Evolutionary conservation across 495 filamentous ascomycete genomes (phyloP).

Genomic region (Pseudotulostoma volvatum): DNA sequence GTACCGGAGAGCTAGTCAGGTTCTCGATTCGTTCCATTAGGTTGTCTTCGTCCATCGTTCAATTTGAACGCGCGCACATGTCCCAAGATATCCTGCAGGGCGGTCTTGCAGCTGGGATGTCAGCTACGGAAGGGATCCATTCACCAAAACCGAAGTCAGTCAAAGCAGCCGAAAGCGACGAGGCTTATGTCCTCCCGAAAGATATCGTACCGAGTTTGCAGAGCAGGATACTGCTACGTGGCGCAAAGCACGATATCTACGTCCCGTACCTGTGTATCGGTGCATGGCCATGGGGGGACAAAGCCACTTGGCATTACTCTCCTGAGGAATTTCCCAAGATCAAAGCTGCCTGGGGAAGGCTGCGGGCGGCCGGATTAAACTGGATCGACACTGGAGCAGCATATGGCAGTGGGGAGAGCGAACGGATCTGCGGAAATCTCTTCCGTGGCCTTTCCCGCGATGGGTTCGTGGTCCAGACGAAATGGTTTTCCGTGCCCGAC

Average conservation of each 20-base stretch:
- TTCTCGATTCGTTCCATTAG: too few species aligned
- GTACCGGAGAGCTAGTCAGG: too few species aligned
- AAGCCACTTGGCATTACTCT: conserved; percentile 21
- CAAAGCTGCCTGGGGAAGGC: conserved; percentile 19
- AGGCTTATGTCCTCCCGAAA: conserved; percentile 9
- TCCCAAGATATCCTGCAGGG: conserved; percentile 20
- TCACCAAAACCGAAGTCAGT: conserved; percentile 12
- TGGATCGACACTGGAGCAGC: conserved; percentile 27
- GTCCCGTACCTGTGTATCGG: conserved; percentile 21
- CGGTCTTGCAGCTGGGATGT: conserved; percentile 21
- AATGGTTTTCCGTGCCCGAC: conserved; percentile 9
- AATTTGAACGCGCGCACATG: too few species aligned
- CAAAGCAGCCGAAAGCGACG: conserved; percentile 10
- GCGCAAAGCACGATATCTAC: conserved; percentile 10
- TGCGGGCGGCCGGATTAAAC: conserved; percentile 15
- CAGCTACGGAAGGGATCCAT: conserved; percentile 18
- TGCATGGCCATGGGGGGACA: conserved; percentile 29
- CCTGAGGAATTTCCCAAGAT: conserved; percentile 16
- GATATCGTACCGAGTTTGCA: conserved; percentile 7
- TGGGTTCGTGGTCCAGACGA: conserved; percentile 14
- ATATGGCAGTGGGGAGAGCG: conserved; percentile 24
- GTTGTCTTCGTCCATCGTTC: too few species aligned
- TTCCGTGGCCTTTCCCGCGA: conserved; percentile 19
- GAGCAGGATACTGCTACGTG: conserved; percentile 9
- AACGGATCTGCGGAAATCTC: conserved; percentile 20